Evolutionary conservation across 768 basidiomycete genomes (phyloP), one percentile per base, ranked within the genome.

Genomic region (Tubosaeta sp.): DNA sequence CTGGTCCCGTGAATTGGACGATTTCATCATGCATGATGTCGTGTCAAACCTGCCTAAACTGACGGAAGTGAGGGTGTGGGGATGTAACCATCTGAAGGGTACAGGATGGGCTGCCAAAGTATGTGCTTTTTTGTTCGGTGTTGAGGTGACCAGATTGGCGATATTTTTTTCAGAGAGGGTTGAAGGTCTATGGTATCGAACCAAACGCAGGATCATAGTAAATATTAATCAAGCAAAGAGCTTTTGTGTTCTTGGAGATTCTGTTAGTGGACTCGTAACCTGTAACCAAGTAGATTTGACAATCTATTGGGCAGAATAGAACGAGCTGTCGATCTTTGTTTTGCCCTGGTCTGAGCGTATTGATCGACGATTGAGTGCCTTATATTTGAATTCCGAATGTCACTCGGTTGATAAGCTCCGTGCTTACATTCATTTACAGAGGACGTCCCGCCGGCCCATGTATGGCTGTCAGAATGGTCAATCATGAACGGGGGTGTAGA

Each of bases 1-100:
- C 1, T 98, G 87, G 80, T 93, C 93, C 59, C 73, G 94, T 43
- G 77, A 79, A 19, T 76, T 89, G 35, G 86, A 94, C 52, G 87
- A 98, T 67, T 94, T 87, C 61, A 75, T 87, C 3, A 70, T 97
- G 55, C 86, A 89, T 67, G 78, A 72, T 13, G 70, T 93, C 57
- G 60, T 93, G 38, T 73, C 78, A 12, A 68, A 62, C 1, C 76
- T 78, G 47, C 46, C 61, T 0, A 60, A 68, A 21, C 51, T 86
- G 19, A 56, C 65, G 49, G 71, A 73, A 31, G 60, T 85, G 56
- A 78, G 71, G 49, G 75, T 80, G 11, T 84, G 74, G 71, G 81
- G 82, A 7, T 81, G 81, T 54, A 80, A 76, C 55, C 66, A 69
- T 7, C 56, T 82, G 16, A 78, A 68, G 21, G 69, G 67, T n/a